These are phyloP conservation scores for Saccharomycodes ludwigii DNA, from an alignment of 805 yeast species.

Conservation along the genomic window DNA sequence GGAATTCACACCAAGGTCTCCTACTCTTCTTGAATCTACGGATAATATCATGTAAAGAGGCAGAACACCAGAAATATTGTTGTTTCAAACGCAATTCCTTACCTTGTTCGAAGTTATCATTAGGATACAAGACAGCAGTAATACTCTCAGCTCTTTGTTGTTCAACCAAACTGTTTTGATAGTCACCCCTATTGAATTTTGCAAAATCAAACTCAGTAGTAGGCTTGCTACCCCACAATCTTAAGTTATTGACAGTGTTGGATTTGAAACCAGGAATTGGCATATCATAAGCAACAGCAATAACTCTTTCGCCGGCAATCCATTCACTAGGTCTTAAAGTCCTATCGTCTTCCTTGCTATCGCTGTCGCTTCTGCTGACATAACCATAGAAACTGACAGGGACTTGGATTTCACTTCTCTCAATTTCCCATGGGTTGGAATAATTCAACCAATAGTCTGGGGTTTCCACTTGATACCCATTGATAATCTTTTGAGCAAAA, in stretches of 20 bases:
- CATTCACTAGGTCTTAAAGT: constrained; percentile 56
- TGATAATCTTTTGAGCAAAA: constrained; percentile 76
- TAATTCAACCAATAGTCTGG: constrained; percentile 91
- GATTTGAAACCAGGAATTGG: constrained; percentile 89
- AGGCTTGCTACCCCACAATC: constrained; percentile 85
- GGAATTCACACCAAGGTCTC: constrained; percentile 69
- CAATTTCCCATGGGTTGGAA: constrained; percentile 90
- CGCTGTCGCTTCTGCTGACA: constrained; percentile 43
- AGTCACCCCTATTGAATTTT: constrained; percentile 87
- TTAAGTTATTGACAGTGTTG: constrained; percentile 70
- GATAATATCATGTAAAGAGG: constrained; percentile 81
- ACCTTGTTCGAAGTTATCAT: constrained; percentile 85
- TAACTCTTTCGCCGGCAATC: constrained; percentile 81
- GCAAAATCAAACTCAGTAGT: constrained; percentile 84
- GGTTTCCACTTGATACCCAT: constrained; percentile 88
- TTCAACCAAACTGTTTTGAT: constrained; percentile 66
- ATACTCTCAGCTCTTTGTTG: constrained; percentile 88
- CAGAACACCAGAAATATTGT: constrained; percentile 95
- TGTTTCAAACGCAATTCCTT: constrained; percentile 87
- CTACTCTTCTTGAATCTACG: constrained; percentile 76
- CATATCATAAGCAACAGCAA: constrained; percentile 83
- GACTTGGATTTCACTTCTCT: constrained; percentile 72
- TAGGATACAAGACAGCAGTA: constrained; percentile 87
- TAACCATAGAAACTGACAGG: constrained; percentile 87
- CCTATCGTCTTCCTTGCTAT: constrained; percentile 29